Evolutionary conservation across 2,329 filamentous ascomycete species (phyloP).

Genomic region (Paecilomyces formosus): DNA sequence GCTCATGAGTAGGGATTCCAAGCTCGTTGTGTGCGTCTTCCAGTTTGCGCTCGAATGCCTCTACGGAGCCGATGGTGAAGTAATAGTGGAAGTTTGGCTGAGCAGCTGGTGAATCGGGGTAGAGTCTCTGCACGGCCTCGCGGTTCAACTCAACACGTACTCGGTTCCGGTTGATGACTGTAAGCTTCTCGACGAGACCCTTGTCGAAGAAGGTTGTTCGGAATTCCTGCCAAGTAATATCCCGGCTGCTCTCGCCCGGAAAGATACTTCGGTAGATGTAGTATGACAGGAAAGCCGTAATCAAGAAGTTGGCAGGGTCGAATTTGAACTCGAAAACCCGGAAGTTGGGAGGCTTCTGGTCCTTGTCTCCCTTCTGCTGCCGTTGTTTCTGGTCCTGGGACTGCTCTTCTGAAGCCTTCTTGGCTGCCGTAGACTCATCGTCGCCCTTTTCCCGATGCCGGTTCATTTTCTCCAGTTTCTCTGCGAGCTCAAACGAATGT

Average conservation of each 20-base stretch:
- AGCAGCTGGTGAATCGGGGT: slow-evolving; percentile 65
- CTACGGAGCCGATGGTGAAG: slow-evolving; percentile 91
- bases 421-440: slow-evolving; percentile 28
- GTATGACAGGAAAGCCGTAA: slow-evolving; percentile 55
- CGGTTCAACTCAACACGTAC: slow-evolving; percentile 77
- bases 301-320: slow-evolving; percentile 49
- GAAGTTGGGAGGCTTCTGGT: slow-evolving; percentile 18
- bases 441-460: slow-evolving; percentile 17
- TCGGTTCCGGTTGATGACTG: slow-evolving; percentile 66
- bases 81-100: slow-evolving; percentile 73
- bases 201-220: slow-evolving; percentile 89
- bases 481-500: slow-evolving; percentile 46
- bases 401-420: slow-evolving; percentile 12
- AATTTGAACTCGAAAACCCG: slow-evolving; percentile 41
- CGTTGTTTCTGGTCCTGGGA: slow-evolving; percentile 22
- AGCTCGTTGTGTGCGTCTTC: slow-evolving; percentile 85
- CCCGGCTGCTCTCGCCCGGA: slow-evolving; percentile 58
- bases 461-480: slow-evolving; percentile 21
- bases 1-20: slow-evolving; percentile 74
- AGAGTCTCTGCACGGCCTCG: slow-evolving; percentile 62
- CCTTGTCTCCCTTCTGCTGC: slow-evolving; percentile 27
- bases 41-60: slow-evolving; percentile 82
- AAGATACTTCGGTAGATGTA: slow-evolving; percentile 59
- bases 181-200: slow-evolving; percentile 87
- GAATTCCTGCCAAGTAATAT: slow-evolving; percentile 98